Evolutionary conservation across 2,329 filamentous ascomycete genomes (phyloP).

Genomic region (Clarireedia paspali): DNA sequence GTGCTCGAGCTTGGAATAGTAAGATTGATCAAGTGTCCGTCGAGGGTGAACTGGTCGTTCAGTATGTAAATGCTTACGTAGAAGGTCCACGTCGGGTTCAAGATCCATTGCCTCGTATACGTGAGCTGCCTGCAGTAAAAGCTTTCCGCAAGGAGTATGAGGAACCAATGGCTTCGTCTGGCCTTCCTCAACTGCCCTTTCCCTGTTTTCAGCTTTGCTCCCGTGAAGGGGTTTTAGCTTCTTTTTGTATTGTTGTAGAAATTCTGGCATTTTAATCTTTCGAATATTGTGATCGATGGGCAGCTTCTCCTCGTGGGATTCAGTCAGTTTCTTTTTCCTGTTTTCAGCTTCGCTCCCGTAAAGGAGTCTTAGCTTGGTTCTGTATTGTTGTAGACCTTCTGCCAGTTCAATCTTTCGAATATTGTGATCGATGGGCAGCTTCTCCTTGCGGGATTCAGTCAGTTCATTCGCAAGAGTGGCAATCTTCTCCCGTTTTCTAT

Average conservation of each 20-base stretch:
- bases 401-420: too few species aligned
- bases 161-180: background rate
- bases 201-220: too few species aligned
- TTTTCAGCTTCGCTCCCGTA: too few species aligned
- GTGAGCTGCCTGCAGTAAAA: slow-evolving; percentile 15
- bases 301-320: slow-evolving; percentile 1
- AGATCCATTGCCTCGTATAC: slow-evolving; percentile 20
- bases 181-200: too few species aligned
- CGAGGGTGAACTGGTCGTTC: slow-evolving; percentile 35
- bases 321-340: background rate
- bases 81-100: slow-evolving; percentile 16
- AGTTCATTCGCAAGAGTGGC: slow-evolving; percentile 15
- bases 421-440: background rate
- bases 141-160: slow-evolving; percentile 2
- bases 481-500: slow-evolving; percentile 12
- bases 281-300: background rate
- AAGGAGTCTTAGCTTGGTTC: too few species aligned
- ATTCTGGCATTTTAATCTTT: too few species aligned
- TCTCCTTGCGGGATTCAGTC: background rate
- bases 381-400: too few species aligned
- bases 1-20: slow-evolving; percentile 32
- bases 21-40: slow-evolving; percentile 38
- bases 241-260: too few species aligned
- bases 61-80: slow-evolving; percentile 12
- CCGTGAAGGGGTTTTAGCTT: too few species aligned